Conservation (phyloP, 2,329 filamentous ascomycete genomes). For the Neopestalotiopsis rosae region DNA sequence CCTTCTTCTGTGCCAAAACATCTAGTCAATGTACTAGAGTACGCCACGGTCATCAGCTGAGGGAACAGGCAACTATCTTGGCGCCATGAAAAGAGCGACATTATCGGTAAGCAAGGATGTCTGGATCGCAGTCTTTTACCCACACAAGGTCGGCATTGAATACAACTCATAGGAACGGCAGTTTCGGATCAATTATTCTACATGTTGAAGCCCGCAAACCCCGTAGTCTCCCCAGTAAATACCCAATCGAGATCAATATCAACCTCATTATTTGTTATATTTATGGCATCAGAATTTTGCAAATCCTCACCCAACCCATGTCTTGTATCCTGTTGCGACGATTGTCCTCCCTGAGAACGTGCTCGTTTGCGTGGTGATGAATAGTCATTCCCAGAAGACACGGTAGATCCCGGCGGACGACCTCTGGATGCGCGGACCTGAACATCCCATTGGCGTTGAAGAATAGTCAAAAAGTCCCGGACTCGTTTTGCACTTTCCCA, state of each 20-base stretch:
- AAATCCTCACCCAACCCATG: not conserved
- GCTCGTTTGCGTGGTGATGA: not conserved
- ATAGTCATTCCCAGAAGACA: not conserved
- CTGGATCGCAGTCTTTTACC: not conserved
- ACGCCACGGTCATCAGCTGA: not conserved
- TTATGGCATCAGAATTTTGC: not conserved
- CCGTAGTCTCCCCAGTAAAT: not conserved
- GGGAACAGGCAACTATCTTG: not conserved
- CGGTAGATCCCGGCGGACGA: not conserved
- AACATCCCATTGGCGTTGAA: constrained; percentile 21
- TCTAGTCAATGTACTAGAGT: not conserved
- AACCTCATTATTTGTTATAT: not conserved
- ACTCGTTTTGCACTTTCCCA: constrained; percentile 25
- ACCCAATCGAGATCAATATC: not conserved
- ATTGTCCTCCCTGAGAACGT: not conserved
- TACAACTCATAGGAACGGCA: not conserved
- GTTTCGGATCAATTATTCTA: not conserved
- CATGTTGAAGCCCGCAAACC: not conserved
- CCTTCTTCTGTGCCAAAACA: not conserved
- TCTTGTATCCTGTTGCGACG: not conserved
- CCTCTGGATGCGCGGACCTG: not conserved
- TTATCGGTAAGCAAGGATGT: not conserved
- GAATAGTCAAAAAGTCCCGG: constrained; percentile 20
- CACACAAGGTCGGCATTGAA: not conserved
- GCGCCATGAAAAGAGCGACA: not conserved